Evolutionary conservation across 129 eudicot species (phyloP).

Genomic region (Tagetes patula): DNA sequence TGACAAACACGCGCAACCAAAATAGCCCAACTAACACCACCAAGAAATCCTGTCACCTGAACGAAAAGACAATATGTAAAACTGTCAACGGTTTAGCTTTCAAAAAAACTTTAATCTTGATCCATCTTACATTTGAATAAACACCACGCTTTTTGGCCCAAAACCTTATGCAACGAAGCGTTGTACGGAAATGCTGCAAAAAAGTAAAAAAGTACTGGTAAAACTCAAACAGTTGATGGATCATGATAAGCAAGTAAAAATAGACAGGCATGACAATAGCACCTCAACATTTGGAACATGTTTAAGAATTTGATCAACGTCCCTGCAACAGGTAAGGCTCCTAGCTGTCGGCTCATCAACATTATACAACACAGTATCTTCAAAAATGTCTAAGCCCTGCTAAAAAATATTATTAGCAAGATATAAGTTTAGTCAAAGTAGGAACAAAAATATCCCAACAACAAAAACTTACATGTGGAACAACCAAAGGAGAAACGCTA

Average conservation of each 20-base stretch:
- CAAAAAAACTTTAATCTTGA: too few species aligned
- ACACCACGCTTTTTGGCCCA: conserved; percentile 96
- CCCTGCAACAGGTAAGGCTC: conserved; percentile 87
- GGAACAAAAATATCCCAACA: background rate
- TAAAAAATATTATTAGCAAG: background rate
- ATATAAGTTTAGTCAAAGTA: background rate
- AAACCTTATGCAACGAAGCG: conserved; percentile 81
- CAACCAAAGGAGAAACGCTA: conserved; percentile 69
- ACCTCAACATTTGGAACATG: conserved; percentile 96
- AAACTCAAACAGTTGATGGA: background rate
- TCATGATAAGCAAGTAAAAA: background rate
- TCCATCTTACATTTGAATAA: conserved; percentile 77
- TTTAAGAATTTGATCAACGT: conserved; percentile 89
- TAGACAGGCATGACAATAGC: conserved; percentile 24
- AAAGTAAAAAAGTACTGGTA: background rate
- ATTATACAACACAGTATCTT: conserved; percentile 55
- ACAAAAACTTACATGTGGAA: conserved; percentile 67
- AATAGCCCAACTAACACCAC: too few species aligned
- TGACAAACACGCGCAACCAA: too few species aligned
- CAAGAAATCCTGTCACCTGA: too few species aligned
- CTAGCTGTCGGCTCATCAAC: conserved; percentile 87
- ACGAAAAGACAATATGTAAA: too few species aligned
- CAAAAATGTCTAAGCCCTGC: conserved; percentile 86
- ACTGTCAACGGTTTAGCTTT: too few species aligned
- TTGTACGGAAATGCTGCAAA: conserved; percentile 70